Conservation (phyloP, 2,329 filamentous ascomycete species). For the Nemania diffusa region DNA sequence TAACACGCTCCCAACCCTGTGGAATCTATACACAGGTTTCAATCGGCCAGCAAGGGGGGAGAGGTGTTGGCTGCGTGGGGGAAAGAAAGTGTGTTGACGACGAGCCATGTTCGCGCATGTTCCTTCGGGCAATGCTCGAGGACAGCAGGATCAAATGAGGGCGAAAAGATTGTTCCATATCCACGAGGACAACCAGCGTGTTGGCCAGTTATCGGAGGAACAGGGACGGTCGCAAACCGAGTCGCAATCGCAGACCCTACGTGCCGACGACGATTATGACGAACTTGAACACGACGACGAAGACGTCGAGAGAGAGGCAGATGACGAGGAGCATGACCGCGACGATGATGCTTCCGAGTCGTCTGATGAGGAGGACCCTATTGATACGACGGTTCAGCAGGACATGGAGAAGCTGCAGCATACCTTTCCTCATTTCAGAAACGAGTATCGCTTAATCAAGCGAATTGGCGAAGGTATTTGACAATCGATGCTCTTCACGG, state of each 20-base stretch:
- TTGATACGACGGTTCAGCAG: slow-evolving; percentile 76
- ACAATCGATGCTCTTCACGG: not conserved
- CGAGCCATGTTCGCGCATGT: slow-evolving; percentile 23
- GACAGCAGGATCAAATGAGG: slow-evolving; percentile 40
- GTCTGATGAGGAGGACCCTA: slow-evolving; percentile 69
- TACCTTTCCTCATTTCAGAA: slow-evolving; percentile 84
- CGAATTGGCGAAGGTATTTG: slow-evolving; percentile 89
- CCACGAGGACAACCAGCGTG: slow-evolving; percentile 47
- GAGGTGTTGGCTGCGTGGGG: slow-evolving; percentile 13
- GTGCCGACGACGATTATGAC: slow-evolving; percentile 47
- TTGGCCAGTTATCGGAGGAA: slow-evolving; percentile 8
- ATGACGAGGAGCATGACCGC: slow-evolving; percentile 53
- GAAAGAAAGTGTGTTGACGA: not conserved
- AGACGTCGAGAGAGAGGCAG: slow-evolving; percentile 50
- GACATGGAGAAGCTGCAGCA: slow-evolving; percentile 89
- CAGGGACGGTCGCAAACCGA: slow-evolving; percentile 38
- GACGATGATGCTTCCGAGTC: slow-evolving; percentile 58
- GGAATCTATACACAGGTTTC: not conserved
- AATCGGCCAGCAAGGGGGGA: slow-evolving; percentile 7
- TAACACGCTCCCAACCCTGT: not conserved
- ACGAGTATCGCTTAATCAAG: slow-evolving; percentile 90
- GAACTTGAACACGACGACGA: slow-evolving; percentile 48
- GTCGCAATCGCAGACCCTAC: slow-evolving; percentile 43
- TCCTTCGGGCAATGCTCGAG: slow-evolving; percentile 43
- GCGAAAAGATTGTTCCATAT: slow-evolving; percentile 51